Evolutionary conservation across 108 stramenopile species (phyloP).

Genomic region (Parietichytrium sp.): DNA sequence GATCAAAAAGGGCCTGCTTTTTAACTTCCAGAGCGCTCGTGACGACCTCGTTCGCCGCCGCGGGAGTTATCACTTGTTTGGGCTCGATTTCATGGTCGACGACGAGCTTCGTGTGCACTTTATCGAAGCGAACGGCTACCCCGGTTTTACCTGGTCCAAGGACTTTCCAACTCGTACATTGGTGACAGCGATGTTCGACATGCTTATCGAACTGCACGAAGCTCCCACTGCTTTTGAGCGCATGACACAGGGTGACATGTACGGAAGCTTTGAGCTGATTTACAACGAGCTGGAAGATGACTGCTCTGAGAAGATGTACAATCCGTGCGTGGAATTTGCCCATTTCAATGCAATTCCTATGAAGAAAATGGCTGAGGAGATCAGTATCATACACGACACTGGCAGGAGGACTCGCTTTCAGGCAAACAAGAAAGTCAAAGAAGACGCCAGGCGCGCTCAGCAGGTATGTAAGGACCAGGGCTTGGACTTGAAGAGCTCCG

Average conservation of each 20-base stretch:
- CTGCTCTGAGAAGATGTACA: conserved; percentile 27
- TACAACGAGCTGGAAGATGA: conserved; percentile 37
- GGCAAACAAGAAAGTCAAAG: conserved; percentile 33
- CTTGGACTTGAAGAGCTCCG: background rate
- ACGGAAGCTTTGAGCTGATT: conserved; percentile 10
- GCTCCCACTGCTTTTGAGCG: background rate
- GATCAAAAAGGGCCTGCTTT: conserved; percentile 28
- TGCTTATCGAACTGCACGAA: conserved; percentile 23
- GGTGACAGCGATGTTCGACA: conserved; percentile 26
- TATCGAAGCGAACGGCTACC: conserved; percentile 24
- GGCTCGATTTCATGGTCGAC: conserved; percentile 27
- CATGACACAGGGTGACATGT: conserved; percentile 35
- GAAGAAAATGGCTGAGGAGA: conserved; percentile 15
- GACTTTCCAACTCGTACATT: conserved; percentile 30
- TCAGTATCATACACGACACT: background rate
- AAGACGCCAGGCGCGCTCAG: conserved; percentile 12
- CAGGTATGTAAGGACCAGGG: conserved; percentile 1
- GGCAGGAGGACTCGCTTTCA: conserved; percentile 8
- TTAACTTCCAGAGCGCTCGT: conserved; percentile 24
- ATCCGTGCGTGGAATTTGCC: conserved; percentile 19
- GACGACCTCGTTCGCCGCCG: conserved; percentile 29
- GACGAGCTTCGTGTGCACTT: conserved; percentile 36
- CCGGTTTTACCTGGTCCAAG: conserved; percentile 30
- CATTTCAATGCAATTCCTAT: conserved; percentile 32
- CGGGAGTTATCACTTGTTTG: conserved; percentile 20